Evolutionary conservation across 768 basidiomycete species (phyloP).

Genomic region (Mycena pura): DNA sequence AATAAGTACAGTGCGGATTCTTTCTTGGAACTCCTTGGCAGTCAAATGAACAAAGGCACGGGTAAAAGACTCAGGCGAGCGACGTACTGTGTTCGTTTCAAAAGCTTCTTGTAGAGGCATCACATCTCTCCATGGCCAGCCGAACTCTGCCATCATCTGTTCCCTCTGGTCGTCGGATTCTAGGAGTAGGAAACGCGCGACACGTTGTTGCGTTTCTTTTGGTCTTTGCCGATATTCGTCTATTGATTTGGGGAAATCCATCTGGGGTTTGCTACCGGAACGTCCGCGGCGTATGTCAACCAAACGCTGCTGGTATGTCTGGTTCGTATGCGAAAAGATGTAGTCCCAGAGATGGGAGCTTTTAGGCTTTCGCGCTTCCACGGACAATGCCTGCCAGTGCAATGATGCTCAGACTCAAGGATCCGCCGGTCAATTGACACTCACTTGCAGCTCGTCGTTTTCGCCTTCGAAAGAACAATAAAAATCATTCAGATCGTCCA

Average conservation of each 20-base stretch:
- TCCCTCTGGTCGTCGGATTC: conserved; percentile 44
- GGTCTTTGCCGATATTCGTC: conserved; percentile 43
- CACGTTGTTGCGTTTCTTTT: conserved; percentile 55
- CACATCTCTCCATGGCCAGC: conserved; percentile 60
- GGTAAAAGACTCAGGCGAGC: neutral
- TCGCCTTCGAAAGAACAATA: conserved; percentile 43
- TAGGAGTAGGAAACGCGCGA: conserved; percentile 52
- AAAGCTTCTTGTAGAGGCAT: conserved; percentile 49
- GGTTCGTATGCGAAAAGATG: conserved; percentile 29
- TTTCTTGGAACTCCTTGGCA: conserved; percentile 15
- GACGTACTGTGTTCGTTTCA: conserved; percentile 39
- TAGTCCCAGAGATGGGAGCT: conserved; percentile 35
- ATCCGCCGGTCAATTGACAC: neutral
- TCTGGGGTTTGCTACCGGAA: conserved; percentile 27
- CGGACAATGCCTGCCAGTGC: conserved; percentile 33
- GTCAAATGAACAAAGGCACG: neutral
- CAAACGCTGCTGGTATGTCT: conserved; percentile 40
- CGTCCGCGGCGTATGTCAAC: conserved; percentile 27
- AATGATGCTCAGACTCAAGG: neutral
- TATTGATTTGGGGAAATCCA: conserved; percentile 41
- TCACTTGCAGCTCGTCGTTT: conserved; percentile 34
- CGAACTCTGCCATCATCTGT: conserved; percentile 52
- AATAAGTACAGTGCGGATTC: neutral
- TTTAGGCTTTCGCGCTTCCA: conserved; percentile 27
- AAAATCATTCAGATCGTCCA: conserved; percentile 41